A percentile compares a stretch with the other conserved stretches of the same genome.
Evolutionary conservation across 768 basidiomycete genomes (phyloP).

Genomic region (Tylopilus cervinicoccineus): DNA sequence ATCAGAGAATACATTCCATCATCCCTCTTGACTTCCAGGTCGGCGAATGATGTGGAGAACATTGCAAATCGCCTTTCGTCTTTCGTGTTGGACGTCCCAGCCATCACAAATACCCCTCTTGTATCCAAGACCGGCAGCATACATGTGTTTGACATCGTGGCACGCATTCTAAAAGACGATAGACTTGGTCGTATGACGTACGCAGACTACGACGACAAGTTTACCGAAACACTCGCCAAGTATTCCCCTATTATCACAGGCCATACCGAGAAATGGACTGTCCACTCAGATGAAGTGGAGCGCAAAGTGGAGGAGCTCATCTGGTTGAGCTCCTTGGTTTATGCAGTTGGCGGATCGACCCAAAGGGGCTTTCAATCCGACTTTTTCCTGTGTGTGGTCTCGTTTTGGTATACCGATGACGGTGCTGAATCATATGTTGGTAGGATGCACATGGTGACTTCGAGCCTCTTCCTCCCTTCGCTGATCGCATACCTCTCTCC

Average conservation of each 20-base stretch:
- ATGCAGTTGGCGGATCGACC: conserved; percentile 53
- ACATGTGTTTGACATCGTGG: conserved; percentile 46
- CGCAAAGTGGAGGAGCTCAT: conserved; percentile 60
- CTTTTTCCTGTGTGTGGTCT: conserved; percentile 49
- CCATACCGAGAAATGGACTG: conserved; percentile 22
- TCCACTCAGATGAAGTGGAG: conserved; percentile 37
- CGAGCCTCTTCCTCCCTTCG: conserved; percentile 27
- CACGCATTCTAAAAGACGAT: conserved; percentile 48
- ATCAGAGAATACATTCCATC: conserved; percentile 29
- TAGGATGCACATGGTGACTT: conserved; percentile 30
- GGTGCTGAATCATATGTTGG: background rate
- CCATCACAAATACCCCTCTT: background rate
- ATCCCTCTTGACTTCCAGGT: conserved; percentile 6
- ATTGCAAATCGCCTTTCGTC: conserved; percentile 6
- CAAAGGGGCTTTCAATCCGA: conserved; percentile 38
- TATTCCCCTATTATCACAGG: conserved; percentile 1
- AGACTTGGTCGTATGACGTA: conserved; percentile 18
- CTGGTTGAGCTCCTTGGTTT: conserved; percentile 54
- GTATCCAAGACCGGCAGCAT: conserved; percentile 1
- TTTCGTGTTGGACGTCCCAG: conserved; percentile 6
- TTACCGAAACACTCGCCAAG: background rate
- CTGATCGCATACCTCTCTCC: conserved; percentile 15
- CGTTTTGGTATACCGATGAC: background rate
- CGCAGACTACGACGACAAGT: conserved; percentile 24
- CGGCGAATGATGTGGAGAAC: background rate